phyloP scores from a whole-genome alignment of 2,329 filamentous ascomycete species.

The Pseudonectria buxi region DNA sequence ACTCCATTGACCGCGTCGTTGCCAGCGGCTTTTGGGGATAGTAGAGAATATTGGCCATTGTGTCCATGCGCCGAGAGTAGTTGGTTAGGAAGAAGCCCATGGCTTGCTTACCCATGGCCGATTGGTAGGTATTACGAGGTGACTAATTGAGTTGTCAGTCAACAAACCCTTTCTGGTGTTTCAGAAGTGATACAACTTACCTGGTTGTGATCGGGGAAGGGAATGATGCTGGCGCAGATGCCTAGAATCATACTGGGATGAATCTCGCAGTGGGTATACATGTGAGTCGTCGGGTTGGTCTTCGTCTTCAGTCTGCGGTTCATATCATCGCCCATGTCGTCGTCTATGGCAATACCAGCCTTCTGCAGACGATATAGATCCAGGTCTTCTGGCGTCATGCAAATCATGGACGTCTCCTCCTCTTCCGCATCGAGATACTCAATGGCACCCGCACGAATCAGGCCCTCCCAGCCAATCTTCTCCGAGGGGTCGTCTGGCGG shows the following conservation, averaged over 20 bases:
- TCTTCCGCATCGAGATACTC: constrained; percentile 98
- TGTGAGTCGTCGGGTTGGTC: constrained; percentile 79
- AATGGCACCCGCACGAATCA: constrained; percentile 78
- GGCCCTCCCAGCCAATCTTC: constrained; percentile 81
- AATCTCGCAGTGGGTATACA: constrained; percentile 97
- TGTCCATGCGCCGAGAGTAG: constrained; percentile 95
- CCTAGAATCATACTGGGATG: constrained; percentile 98
- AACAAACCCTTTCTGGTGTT: constrained; percentile 2
- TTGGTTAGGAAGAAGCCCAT: constrained; percentile 99
- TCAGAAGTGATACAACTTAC: constrained; percentile 33
- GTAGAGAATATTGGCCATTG: constrained; percentile 98
- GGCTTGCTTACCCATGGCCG: constrained; percentile 99
- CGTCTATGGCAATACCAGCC: constrained; percentile 54
- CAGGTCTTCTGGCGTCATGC: constrained; percentile 95
- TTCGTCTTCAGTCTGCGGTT: constrained; percentile 84
- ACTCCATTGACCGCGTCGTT: constrained; percentile 97
- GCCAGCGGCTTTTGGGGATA: constrained; percentile 97
- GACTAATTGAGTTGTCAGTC: constrained; percentile 51
- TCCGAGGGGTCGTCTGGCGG: constrained; percentile 51
- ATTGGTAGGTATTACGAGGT: constrained; percentile 97
- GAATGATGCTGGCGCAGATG: constrained; percentile 98
- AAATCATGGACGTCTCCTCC: constrained; percentile 98
- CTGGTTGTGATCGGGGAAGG: constrained; percentile 98
- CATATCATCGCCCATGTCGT: constrained; percentile 59
- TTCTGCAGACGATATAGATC: constrained; percentile 69